Percentiles rank a stretch among this genome's conserved stretches.
Conservation (phyloP, 2,329 filamentous ascomycete genomes). For the Xylaria sp. region DNA sequence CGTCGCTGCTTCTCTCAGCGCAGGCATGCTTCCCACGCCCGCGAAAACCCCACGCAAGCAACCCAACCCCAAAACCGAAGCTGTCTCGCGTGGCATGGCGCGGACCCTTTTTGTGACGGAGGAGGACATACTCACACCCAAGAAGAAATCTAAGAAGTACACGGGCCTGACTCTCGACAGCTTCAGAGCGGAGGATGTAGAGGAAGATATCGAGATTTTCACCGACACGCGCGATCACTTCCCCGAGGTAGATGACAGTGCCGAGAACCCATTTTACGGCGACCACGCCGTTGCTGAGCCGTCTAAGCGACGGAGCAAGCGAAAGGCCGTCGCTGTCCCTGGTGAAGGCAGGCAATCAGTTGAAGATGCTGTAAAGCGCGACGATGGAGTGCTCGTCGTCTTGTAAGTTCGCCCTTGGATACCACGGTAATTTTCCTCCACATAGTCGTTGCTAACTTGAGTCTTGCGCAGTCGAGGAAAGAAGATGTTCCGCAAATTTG, state of each 20-base stretch:
- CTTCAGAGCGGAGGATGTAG: slow-evolving; percentile 67
- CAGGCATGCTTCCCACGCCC: slow-evolving; percentile 78
- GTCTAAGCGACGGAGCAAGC: slow-evolving; percentile 64
- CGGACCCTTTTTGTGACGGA: slow-evolving; percentile 72
- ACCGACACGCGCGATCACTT: slow-evolving; percentile 83
- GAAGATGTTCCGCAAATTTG: slow-evolving; percentile 78
- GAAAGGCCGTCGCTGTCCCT: slow-evolving; percentile 64
- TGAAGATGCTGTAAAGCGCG: slow-evolving; percentile 70
- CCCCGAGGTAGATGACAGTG: slow-evolving; percentile 72
- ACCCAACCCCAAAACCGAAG: slow-evolving; percentile 61
- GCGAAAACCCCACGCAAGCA: slow-evolving; percentile 80
- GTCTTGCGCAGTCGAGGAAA: slow-evolving; percentile 73
- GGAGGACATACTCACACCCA: slow-evolving; percentile 69
- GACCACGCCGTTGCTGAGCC: slow-evolving; percentile 54
- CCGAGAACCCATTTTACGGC: slow-evolving; percentile 78
- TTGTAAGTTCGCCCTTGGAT: slow-evolving; percentile 70
- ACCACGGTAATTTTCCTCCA: slow-evolving; percentile 26
- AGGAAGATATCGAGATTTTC: slow-evolving; percentile 75
- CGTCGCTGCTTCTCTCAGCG: slow-evolving; percentile 50
- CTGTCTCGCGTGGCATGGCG: slow-evolving; percentile 65
- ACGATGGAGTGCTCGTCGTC: slow-evolving; percentile 78
- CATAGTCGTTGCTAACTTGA: slow-evolving; percentile 42
- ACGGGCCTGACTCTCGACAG: slow-evolving; percentile 66
- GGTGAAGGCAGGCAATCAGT: slow-evolving; percentile 69
- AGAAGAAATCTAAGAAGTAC: slow-evolving; percentile 69